These are phyloP conservation scores for Porphyra umbilicalis DNA, from an alignment of 31 red algal genomes.

Conservation along the genomic window DNA sequence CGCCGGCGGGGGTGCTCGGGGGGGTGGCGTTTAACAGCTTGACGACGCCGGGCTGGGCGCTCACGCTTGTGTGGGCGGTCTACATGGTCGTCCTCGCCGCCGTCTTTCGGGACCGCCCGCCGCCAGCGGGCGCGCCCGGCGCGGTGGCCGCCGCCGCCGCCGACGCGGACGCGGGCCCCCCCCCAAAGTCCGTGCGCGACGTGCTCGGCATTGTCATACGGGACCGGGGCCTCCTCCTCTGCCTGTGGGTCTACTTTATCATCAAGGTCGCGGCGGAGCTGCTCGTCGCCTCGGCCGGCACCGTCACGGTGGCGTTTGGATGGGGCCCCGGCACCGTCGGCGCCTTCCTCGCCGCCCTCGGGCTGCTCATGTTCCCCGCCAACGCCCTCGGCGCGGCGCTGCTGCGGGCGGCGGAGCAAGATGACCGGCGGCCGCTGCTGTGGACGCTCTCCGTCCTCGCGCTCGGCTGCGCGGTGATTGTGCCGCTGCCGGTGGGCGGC, in stretches of 20 bases:
- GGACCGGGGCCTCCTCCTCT: neutral
- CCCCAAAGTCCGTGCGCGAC: neutral
- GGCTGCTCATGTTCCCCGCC: slow-evolving; percentile 1
- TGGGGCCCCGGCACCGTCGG: neutral
- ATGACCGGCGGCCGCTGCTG: neutral
- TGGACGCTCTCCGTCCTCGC: neutral
- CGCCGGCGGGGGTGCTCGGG: neutral
- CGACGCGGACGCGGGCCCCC: neutral
- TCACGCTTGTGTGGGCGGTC: neutral
- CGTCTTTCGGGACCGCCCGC: neutral
- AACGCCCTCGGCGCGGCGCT: neutral
- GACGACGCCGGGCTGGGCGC: neutral
- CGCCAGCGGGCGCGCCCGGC: neutral
- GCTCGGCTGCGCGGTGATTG: neutral
- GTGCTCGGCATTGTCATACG: neutral
- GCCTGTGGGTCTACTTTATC: slow-evolving; percentile 3
- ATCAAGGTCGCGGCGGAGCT: neutral
- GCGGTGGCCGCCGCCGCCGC: neutral
- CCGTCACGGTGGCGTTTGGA: neutral
- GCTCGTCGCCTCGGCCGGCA: neutral
- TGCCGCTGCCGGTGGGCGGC: neutral
- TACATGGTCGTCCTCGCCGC: neutral
- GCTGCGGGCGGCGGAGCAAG: neutral
- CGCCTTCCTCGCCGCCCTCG: neutral
- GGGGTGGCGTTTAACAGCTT: neutral